These are phyloP conservation scores for Neopestalotiopsis sp. DNA, from an alignment of 2,329 filamentous ascomycete genomes.

Conservation along the genomic window DNA sequence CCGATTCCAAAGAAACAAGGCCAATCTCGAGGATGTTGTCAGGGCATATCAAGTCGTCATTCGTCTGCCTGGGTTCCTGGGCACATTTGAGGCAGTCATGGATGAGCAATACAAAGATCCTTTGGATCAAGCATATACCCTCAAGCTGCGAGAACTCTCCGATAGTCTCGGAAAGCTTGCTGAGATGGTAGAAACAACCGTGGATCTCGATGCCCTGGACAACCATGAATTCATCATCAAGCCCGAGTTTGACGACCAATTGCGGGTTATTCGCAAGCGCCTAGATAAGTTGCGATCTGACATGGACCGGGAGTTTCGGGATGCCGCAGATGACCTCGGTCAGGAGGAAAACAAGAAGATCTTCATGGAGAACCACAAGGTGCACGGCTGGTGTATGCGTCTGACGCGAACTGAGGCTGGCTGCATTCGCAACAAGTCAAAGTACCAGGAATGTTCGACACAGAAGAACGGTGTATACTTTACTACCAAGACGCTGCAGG, in stretches of 20 bases:
- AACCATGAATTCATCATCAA: constrained; percentile 99
- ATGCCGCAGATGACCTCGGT: constrained; percentile 78
- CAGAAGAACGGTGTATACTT: constrained; percentile 99
- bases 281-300: constrained; percentile 82
- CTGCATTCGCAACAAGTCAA: constrained; percentile 88
- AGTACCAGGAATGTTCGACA: constrained; percentile 93
- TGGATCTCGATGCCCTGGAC: constrained; percentile 92
- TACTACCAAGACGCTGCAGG: constrained; percentile 82
- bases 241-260: constrained; percentile 90
- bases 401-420: constrained; percentile 89
- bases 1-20: constrained; percentile 89
- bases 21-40: constrained; percentile 94
- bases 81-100: constrained; percentile 89
- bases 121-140: constrained; percentile 85
- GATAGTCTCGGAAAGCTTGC: constrained; percentile 84
- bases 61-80: constrained; percentile 86
- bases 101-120: constrained; percentile 91
- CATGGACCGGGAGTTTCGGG: constrained; percentile 81
- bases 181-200: constrained; percentile 98
- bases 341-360: constrained; percentile 99
- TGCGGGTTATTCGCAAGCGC: constrained; percentile 88
- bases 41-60: constrained; percentile 94
- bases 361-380: constrained; percentile 93
- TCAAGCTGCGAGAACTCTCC: constrained; percentile 77
- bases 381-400: constrained; percentile 96